A percentile compares a stretch with the other conserved stretches of the same genome.
phyloP scores from a whole-genome alignment of 352 stramenopile species.

The Poterioochromonas sp. region DNA sequence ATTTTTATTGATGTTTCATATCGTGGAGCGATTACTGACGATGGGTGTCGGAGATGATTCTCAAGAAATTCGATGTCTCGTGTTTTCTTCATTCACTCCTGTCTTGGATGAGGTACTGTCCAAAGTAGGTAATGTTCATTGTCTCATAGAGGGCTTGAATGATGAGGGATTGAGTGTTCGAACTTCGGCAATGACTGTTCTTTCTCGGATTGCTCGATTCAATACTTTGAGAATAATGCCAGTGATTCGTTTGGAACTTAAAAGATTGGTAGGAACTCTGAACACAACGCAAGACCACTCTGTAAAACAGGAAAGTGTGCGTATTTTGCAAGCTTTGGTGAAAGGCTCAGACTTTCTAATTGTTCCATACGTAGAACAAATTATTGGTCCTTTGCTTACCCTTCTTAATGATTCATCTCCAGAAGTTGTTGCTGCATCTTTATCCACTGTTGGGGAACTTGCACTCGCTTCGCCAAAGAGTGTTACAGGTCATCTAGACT shows the following conservation, averaged over 20 bases:
- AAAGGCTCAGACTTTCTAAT: constrained; percentile 37
- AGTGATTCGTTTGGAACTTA: constrained; percentile 64
- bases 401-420: not conserved
- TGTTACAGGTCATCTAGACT: not conserved
- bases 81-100: constrained; percentile 18
- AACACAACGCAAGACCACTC: constrained; percentile 63
- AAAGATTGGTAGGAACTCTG: constrained; percentile 65
- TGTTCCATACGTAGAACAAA: constrained; percentile 22
- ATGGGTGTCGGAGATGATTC: constrained; percentile 31
- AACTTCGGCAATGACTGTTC: constrained; percentile 62
- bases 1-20: not conserved
- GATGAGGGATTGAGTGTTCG: constrained; percentile 62
- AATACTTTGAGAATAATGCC: constrained; percentile 79
- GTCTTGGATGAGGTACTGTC: not conserved
- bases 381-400: not conserved
- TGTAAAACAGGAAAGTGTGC: constrained; percentile 70
- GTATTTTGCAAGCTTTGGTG: constrained; percentile 55
- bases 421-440: not conserved
- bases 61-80: not conserved
- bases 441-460: constrained; percentile 29
- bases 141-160: constrained; percentile 70
- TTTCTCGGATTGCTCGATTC: constrained; percentile 62
- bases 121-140: constrained; percentile 54
- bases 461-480: not conserved
- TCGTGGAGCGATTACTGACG: constrained; percentile 23